These are phyloP conservation scores for Dactylellina leptospora DNA, from an alignment of 2,329 filamentous ascomycete genomes.

Conservation along the genomic window DNA sequence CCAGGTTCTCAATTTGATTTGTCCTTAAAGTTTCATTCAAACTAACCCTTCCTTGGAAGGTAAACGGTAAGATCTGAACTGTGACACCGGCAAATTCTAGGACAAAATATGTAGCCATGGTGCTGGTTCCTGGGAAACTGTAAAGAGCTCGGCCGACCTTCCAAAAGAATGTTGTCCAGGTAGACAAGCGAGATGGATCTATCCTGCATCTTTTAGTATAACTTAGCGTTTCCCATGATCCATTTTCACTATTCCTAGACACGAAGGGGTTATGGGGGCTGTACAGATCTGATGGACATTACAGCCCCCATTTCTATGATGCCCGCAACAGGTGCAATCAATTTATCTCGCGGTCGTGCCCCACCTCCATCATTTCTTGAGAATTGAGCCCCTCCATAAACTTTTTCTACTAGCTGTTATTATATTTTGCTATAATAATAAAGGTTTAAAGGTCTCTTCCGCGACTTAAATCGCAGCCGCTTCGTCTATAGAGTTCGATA, in stretches of 20 bases:
- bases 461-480: not conserved
- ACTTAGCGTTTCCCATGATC: conserved; percentile 22
- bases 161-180: conserved; percentile 21
- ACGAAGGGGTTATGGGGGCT: too few species aligned
- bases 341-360: too few species aligned
- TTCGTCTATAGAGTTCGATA: not conserved
- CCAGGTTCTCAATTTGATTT: conserved; percentile 29
- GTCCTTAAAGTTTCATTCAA: conserved; percentile 8
- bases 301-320: too few species aligned
- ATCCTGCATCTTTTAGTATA: conserved; percentile 11
- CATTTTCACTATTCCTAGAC: conserved; percentile 9
- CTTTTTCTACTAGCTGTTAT: not conserved
- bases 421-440: not conserved
- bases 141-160: conserved; percentile 24
- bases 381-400: not conserved
- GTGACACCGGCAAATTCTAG: conserved; percentile 13
- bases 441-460: not conserved
- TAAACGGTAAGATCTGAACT: conserved; percentile 17
- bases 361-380: too few species aligned
- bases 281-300: too few species aligned
- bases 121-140: conserved; percentile 21
- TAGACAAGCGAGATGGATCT: conserved; percentile 16
- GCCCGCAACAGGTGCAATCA: too few species aligned
- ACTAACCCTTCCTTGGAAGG: conserved; percentile 33
- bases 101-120: conserved; percentile 11